Evolutionary conservation across 768 basidiomycete genomes (phyloP).

Genomic region (Leccinum variicolor): DNA sequence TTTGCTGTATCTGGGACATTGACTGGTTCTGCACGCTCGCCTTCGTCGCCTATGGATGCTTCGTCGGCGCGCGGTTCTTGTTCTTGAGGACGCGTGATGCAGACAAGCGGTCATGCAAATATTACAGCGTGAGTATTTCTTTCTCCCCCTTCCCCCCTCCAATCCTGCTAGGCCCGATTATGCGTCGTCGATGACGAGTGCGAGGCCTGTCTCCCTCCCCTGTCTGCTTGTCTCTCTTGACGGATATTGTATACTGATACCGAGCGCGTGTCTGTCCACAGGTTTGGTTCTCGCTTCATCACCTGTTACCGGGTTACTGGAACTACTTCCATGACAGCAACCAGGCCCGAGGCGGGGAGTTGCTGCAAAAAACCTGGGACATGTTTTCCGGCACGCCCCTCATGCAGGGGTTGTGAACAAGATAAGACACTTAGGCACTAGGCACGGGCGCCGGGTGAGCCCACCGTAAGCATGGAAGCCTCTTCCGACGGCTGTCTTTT

Average conservation of each 20-base stretch:
- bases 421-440: neutral
- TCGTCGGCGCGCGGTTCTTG: constrained; percentile 35
- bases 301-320: constrained; percentile 36
- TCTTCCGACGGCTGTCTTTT: neutral
- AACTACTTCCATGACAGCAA: constrained; percentile 27
- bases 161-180: neutral
- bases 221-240: neutral
- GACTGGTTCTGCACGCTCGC: constrained; percentile 21
- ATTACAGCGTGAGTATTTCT: constrained; percentile 32
- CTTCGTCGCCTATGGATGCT: constrained; percentile 32
- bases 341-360: constrained; percentile 12
- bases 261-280: neutral
- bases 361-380: constrained; percentile 19
- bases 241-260: neutral
- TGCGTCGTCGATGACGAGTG: neutral
- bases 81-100: constrained; percentile 23
- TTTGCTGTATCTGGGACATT: constrained; percentile 36
- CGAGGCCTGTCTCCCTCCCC: accelerated
- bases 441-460: neutral
- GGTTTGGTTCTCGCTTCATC: constrained; percentile 36
- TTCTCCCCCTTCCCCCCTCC: neutral
- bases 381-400: constrained; percentile 15
- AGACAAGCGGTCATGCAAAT: constrained; percentile 36
- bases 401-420: constrained; percentile 5
- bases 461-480: no score